These are phyloP conservation scores for Suhomyces pyralidae DNA, from an alignment of 805 yeast species.

Conservation along the genomic window DNA sequence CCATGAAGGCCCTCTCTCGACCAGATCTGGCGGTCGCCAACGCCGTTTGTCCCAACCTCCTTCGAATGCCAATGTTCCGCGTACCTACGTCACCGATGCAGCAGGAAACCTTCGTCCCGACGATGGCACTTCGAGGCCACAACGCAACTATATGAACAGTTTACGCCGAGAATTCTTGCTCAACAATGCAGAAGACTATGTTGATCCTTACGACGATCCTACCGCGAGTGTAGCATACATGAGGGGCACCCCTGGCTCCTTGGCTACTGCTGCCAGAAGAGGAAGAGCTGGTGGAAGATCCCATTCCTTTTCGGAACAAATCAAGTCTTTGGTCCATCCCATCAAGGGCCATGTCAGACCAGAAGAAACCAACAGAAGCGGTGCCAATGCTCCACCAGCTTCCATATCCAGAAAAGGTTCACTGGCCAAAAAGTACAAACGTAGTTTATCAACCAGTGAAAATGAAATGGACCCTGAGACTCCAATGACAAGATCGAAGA, in stretches of 20 bases:
- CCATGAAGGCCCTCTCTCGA: background rate
- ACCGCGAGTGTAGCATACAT: constrained; percentile 11
- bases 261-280: constrained; percentile 18
- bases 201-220: constrained; percentile 7
- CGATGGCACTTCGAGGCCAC: background rate
- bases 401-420: background rate
- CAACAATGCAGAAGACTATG: constrained; percentile 17
- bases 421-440: constrained; percentile 3
- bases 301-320: constrained; percentile 21
- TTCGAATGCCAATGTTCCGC: background rate
- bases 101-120: background rate
- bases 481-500: constrained; percentile 25
- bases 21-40: background rate
- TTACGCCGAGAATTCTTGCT: constrained; percentile 19
- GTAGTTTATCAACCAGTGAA: constrained; percentile 6
- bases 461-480: constrained; percentile 20
- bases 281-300: constrained; percentile 15
- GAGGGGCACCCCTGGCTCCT: constrained; percentile 13
- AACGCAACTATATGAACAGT: constrained; percentile 9
- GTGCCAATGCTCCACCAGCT: background rate
- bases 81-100: background rate
- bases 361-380: background rate
- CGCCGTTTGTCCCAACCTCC: background rate
- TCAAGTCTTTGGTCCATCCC: constrained; percentile 32
- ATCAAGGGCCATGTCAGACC: constrained; percentile 10